Conservation (phyloP, 352 stramenopile genomes). For the Globisporangium radiosum region DNA sequence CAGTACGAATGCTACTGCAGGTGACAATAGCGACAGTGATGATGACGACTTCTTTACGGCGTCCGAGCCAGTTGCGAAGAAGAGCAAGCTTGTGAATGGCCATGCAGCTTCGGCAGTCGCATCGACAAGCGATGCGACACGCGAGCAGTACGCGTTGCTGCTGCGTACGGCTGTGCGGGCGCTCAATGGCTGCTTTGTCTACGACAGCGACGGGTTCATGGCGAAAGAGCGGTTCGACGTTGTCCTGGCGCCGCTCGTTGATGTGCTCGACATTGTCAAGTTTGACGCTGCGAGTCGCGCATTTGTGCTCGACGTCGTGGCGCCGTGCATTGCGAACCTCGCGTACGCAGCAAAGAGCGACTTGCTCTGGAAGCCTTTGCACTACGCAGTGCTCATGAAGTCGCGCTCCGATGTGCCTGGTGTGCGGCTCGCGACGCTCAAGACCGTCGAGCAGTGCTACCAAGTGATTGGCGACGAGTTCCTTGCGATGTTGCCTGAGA, state of each 20-base stretch:
- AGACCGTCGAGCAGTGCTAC: slow-evolving; percentile 84
- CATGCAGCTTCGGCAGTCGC: slow-evolving; percentile 1
- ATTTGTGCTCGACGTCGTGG: slow-evolving; percentile 66
- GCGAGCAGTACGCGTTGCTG: slow-evolving; percentile 35
- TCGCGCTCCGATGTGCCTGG: slow-evolving; percentile 53
- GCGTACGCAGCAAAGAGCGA: slow-evolving; percentile 84
- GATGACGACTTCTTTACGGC: slow-evolving; percentile 60
- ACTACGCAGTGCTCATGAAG: slow-evolving; percentile 87
- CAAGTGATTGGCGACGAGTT: slow-evolving; percentile 85
- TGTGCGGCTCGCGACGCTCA: slow-evolving; percentile 70
- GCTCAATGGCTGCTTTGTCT: slow-evolving; percentile 79
- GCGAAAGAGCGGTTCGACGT: slow-evolving; percentile 83
- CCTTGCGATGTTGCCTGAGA: slow-evolving; percentile 84
- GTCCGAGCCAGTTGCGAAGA: slow-evolving; percentile 40
- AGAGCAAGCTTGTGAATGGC: slow-evolving; percentile 39
- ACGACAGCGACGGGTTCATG: slow-evolving; percentile 84
- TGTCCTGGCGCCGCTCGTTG: slow-evolving; percentile 66
- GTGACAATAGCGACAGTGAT: slow-evolving; percentile 33
- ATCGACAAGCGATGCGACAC: slow-evolving; percentile 17
- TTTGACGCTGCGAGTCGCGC: slow-evolving; percentile 24
- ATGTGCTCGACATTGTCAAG: slow-evolving; percentile 69
- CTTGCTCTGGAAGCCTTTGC: slow-evolving; percentile 84
- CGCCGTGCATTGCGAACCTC: slow-evolving; percentile 67
- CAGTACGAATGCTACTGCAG: slow-evolving; percentile 11
- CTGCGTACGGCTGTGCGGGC: slow-evolving; percentile 53